These are phyloP conservation scores for Lachnellula hyalina DNA, from an alignment of 2,329 filamentous ascomycete genomes.

Conservation along the genomic window DNA sequence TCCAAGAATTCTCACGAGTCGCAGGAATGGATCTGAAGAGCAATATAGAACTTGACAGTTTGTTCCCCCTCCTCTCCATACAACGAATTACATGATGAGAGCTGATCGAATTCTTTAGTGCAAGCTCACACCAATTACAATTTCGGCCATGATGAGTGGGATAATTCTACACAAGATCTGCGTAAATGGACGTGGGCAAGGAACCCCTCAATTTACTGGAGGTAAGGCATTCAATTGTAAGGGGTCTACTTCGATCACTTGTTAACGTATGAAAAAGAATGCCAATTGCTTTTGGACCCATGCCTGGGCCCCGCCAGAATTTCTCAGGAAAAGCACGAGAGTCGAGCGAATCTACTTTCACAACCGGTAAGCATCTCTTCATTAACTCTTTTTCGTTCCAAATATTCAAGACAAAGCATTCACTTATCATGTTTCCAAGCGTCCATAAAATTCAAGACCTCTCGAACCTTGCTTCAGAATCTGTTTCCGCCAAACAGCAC, in stretches of 20 bases:
- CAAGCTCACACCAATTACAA: conserved; percentile 36
- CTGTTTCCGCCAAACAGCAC: conserved; percentile 31
- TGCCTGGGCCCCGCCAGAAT: conserved; percentile 24
- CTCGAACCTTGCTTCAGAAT: conserved; percentile 36
- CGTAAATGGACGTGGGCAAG: conserved; percentile 40
- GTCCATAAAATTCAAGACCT: conserved; percentile 38
- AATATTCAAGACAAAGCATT: background rate
- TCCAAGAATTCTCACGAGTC: conserved; percentile 52
- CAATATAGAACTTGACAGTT: conserved; percentile 38
- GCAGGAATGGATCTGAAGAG: conserved; percentile 2
- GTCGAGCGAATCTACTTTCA: conserved; percentile 10
- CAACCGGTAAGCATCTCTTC: background rate
- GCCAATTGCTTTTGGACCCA: conserved; percentile 35
- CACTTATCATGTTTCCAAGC: conserved; percentile 14
- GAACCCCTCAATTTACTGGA: conserved; percentile 32
- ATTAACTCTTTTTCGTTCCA: background rate
- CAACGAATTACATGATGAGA: background rate
- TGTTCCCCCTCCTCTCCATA: conserved; percentile 33
- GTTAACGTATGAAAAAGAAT: conserved; percentile 22
- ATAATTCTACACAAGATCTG: conserved; percentile 42
- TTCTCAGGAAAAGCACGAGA: conserved; percentile 1
- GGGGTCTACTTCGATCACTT: background rate
- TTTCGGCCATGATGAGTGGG: conserved; percentile 48
- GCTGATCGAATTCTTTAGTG: conserved; percentile 38
- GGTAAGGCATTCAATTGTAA: conserved; percentile 15